Evolutionary conservation across 164 flowering plant species (phyloP), one percentile per base, ranked within the genome.

Genomic region (Tetracentron sinense): DNA sequence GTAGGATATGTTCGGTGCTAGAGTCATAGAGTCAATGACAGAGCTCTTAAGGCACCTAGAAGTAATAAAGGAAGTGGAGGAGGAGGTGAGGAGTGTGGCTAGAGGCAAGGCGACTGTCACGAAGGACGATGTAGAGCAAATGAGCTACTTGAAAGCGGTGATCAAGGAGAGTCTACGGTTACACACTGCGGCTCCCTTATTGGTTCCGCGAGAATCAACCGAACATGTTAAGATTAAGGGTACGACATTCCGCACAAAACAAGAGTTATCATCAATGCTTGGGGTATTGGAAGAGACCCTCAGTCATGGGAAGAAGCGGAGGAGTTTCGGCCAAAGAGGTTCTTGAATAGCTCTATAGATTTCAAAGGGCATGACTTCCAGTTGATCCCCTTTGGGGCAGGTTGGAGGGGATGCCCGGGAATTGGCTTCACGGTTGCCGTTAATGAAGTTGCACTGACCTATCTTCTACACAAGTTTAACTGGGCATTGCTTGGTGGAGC

Each of bases 1-100:
- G 30, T 50, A 84, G 85, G 83, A 81, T 27, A 66, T 75, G 70
- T 74, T 78, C 61, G 56, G 72, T 0, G 83, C 69, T n/a, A 85
- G 85, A n/a, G 25, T 67, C 1, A 2, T 81, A 26, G 82, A 74
- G 46, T 82, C 74, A 15, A 78, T 82, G 77, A 25, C 84, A 10
- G 84, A 76, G 62, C 71, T 81, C 0, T 4, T 79, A 11, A 65
- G 62, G 46, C 58, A 79, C 38, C 83, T 78, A 20, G 26, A 20
- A 7, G 21, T 67, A 7, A 65, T 82, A 80, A 71, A 60, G 29
- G 73, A 70, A 61, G 69, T 72, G 6, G 83, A 77, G 62, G 65
- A 68, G 8, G 85, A 84, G 54, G 57, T 74, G 0, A 48, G 74
- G 20, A 26, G 35, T 19, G 31, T 63, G 3, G 44, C 42, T 0